A percentile compares a stretch with the other conserved stretches of the same genome.
These are phyloP conservation scores for Elsinoe fawcettii DNA, from an alignment of 2,329 filamentous ascomycete species.

Conservation along the genomic window DNA sequence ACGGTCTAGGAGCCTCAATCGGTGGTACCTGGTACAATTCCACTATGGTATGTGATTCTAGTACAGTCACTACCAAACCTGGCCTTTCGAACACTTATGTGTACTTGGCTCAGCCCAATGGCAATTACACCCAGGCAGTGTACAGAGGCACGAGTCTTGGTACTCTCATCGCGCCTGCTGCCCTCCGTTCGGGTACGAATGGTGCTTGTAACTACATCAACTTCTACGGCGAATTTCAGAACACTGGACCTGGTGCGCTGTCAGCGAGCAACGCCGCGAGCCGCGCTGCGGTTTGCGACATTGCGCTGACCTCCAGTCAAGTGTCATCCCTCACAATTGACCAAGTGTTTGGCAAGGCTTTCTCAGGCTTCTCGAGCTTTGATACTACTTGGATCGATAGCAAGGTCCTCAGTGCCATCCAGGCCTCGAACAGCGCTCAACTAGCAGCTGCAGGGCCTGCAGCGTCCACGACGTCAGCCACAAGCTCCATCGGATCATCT, in stretches of 20 bases:
- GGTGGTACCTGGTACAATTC: slow-evolving; percentile 18
- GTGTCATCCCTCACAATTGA: slow-evolving; percentile 32
- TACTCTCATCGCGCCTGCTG: slow-evolving; percentile 33
- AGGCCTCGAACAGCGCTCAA: slow-evolving; percentile 27
- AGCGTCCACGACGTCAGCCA: neutral
- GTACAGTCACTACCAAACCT: slow-evolving; percentile 17
- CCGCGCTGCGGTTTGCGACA: slow-evolving; percentile 30
- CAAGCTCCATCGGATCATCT: slow-evolving; percentile 14
- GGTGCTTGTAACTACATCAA: slow-evolving; percentile 21
- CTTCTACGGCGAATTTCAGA: slow-evolving; percentile 37
- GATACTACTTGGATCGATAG: slow-evolving; percentile 34
- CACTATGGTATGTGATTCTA: slow-evolving; percentile 19
- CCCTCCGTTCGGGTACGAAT: slow-evolving; percentile 27
- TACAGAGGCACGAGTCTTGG: slow-evolving; percentile 36
- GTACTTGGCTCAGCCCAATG: slow-evolving; percentile 37
- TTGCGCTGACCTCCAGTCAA: slow-evolving; percentile 28
- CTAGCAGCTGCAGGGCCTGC: slow-evolving; percentile 14
- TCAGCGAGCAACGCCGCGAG: slow-evolving; percentile 27
- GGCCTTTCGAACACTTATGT: slow-evolving; percentile 32
- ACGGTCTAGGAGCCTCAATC: slow-evolving; percentile 15
- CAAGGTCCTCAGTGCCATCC: slow-evolving; percentile 28
- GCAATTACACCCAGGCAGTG: slow-evolving; percentile 33
- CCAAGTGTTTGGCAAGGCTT: slow-evolving; percentile 32
- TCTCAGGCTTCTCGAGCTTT: slow-evolving; percentile 29
- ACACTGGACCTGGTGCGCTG: slow-evolving; percentile 37